Evolutionary conservation across 2,329 filamentous ascomycete genomes (phyloP).

Genomic region (Fusarium xyrophilum): DNA sequence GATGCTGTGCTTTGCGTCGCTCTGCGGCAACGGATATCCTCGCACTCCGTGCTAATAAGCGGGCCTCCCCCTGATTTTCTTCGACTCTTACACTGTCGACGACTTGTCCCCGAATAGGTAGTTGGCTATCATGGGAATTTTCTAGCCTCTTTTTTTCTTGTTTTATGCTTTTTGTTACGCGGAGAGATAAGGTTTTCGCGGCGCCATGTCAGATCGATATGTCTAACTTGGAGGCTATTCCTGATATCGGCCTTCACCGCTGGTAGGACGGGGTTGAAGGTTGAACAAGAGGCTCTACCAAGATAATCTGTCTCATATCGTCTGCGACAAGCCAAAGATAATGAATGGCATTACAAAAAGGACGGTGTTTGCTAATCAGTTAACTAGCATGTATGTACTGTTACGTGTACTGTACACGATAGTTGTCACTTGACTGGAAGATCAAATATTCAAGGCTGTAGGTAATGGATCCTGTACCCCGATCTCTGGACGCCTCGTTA

Average conservation of each 20-base stretch:
- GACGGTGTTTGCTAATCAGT: not conserved
- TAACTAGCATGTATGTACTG: not conserved
- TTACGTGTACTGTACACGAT: not conserved
- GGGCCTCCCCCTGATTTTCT: constrained; percentile 22
- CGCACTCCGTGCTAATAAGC: constrained; percentile 32
- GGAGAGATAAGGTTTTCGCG: constrained; percentile 11
- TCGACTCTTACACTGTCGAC: not conserved
- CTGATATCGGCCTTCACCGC: not conserved
- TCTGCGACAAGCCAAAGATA: not conserved
- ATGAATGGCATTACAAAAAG: not conserved
- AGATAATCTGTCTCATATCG: not conserved
- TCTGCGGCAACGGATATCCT: constrained; percentile 15
- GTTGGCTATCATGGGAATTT: constrained; percentile 23
- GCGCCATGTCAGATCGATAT: constrained; percentile 1
- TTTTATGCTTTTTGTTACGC: not conserved
- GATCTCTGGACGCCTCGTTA: not conserved
- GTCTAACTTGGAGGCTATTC: not conserved
- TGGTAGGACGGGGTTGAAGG: not conserved
- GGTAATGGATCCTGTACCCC: not conserved
- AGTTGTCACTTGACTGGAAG: not conserved
- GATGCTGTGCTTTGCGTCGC: not conserved
- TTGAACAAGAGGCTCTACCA: constrained; percentile 5
- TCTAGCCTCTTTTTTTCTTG: not conserved
- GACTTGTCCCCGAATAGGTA: constrained; percentile 17
- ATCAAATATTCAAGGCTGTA: not conserved